These are phyloP conservation scores for Bryoglossum gracile DNA, from an alignment of 495 filamentous ascomycete species.

Conservation along the genomic window DNA sequence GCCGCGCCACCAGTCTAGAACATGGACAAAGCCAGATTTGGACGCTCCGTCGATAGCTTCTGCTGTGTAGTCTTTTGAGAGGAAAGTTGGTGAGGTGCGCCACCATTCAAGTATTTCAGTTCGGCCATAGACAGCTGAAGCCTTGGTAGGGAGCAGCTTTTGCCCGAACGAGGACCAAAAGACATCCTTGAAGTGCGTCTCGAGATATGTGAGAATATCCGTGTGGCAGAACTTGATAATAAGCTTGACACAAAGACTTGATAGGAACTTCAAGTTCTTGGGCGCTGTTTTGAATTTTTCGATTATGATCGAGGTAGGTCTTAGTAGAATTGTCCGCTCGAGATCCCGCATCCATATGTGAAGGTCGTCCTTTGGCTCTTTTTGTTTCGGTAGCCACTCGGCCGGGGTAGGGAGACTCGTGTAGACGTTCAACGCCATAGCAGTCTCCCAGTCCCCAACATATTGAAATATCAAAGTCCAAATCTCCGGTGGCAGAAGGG, in stretches of 20 bases:
- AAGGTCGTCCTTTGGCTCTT: conserved; percentile 37
- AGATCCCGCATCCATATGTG: conserved; percentile 53
- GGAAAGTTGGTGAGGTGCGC: conserved; percentile 65
- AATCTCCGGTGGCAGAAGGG: conserved; percentile 65
- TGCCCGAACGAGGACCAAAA: conserved; percentile 78
- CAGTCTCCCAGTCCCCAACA: conserved; percentile 82
- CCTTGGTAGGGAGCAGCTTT: conserved; percentile 75
- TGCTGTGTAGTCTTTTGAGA: conserved; percentile 62
- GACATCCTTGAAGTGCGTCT: conserved; percentile 65
- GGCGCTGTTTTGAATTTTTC: conserved; percentile 57
- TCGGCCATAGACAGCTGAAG: conserved; percentile 78
- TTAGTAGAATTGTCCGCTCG: conserved; percentile 74
- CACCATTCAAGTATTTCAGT: conserved; percentile 85
- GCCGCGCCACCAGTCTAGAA: conserved; percentile 85
- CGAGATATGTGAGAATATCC: conserved; percentile 73
- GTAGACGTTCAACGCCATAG: conserved; percentile 70
- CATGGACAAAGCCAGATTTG: conserved; percentile 70
- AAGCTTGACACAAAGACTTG: conserved; percentile 72
- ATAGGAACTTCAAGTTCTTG: conserved; percentile 63
- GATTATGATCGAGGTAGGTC: conserved; percentile 58
- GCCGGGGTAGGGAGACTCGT: conserved; percentile 64
- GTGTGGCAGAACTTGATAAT: conserved; percentile 80
- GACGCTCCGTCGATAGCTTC: conserved; percentile 86
- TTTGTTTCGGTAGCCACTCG: conserved; percentile 54
- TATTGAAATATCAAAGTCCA: conserved; percentile 84